Conservation (phyloP, 2,329 filamentous ascomycete genomes). For the Rugonectria rugulosa region DNA sequence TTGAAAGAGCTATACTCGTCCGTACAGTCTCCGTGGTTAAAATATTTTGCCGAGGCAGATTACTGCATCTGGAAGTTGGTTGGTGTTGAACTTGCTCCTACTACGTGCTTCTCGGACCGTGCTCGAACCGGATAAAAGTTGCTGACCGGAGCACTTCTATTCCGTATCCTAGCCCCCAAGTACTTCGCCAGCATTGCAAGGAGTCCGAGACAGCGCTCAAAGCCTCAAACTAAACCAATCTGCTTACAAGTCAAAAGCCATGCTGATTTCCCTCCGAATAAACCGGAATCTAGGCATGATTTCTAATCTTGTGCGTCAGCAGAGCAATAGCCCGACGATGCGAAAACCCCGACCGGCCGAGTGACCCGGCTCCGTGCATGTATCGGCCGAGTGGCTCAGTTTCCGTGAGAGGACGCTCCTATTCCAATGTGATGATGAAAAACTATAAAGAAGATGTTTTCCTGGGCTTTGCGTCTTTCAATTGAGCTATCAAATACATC, state of each 20-base stretch:
- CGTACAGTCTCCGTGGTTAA: conserved; percentile 10
- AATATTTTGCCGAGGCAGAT: conserved; percentile 32
- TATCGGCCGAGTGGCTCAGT: conserved; percentile 34
- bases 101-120: neutral
- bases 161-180: too few relatives aligned
- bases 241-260: neutral
- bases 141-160: too few relatives aligned
- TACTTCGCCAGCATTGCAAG: neutral
- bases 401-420: neutral
- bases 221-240: neutral
- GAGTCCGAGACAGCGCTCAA: neutral
- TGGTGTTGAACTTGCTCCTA: neutral
- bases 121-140: too few relatives aligned
- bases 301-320: conserved; percentile 7
- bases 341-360: conserved; percentile 26
- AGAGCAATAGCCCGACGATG: neutral
- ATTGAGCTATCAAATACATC: neutral
- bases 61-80: neutral
- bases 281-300: conserved; percentile 2
- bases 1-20: neutral
- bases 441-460: conserved; percentile 18
- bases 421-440: conserved; percentile 1
- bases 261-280: neutral
- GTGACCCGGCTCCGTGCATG: conserved; percentile 23
- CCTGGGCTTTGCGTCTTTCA: neutral